A percentile compares a stretch with the other conserved stretches of the same genome.
These are phyloP conservation scores for Aspergillus costaricaensis DNA, from an alignment of 2,329 filamentous ascomycete genomes.

Conservation along the genomic window DNA sequence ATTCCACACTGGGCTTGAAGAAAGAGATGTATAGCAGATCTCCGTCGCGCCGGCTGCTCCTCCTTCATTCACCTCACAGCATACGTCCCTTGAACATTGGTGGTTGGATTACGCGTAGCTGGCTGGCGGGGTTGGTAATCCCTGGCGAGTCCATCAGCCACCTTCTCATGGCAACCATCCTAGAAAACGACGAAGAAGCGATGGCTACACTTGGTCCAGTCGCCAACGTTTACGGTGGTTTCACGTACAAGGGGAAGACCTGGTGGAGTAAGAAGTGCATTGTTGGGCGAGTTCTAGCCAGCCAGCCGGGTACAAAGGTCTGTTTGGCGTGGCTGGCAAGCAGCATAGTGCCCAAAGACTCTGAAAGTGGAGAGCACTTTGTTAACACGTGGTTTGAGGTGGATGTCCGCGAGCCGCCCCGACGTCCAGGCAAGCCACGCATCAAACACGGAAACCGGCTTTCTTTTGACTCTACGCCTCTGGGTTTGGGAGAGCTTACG, in stretches of 20 bases:
- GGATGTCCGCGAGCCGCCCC: slow-evolving; percentile 36
- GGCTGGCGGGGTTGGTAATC: slow-evolving; percentile 56
- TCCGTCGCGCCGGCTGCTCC: slow-evolving; percentile 30
- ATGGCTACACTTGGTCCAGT: slow-evolving; percentile 52
- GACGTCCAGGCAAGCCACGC: slow-evolving; percentile 38
- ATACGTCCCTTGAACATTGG: slow-evolving; percentile 38
- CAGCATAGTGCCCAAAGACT: slow-evolving; percentile 41
- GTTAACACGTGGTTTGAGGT: slow-evolving; percentile 55
- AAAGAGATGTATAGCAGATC: slow-evolving; percentile 36
- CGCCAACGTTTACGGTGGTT: slow-evolving; percentile 57
- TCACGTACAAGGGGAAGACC: slow-evolving; percentile 51
- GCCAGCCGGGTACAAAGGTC: slow-evolving; percentile 47
- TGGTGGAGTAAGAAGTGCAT: slow-evolving; percentile 62
- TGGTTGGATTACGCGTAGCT: slow-evolving; percentile 59
- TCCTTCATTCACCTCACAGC: slow-evolving; percentile 25
- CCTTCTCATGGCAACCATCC: slow-evolving; percentile 57
- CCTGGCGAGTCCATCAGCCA: slow-evolving; percentile 57
- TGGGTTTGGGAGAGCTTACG: slow-evolving; percentile 42
- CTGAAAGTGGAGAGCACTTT: slow-evolving; percentile 27
- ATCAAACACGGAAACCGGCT: slow-evolving; percentile 48
- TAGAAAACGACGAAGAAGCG: slow-evolving; percentile 57
- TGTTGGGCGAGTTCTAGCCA: slow-evolving; percentile 56
- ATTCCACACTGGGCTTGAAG: slow-evolving; percentile 14
- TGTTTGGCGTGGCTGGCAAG: slow-evolving; percentile 60
- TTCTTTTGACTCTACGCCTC: slow-evolving; percentile 42